Base-by-base conservation (phyloP, 2,329 filamentous ascomycete genomes). In the Leptographium procerum region DNA sequence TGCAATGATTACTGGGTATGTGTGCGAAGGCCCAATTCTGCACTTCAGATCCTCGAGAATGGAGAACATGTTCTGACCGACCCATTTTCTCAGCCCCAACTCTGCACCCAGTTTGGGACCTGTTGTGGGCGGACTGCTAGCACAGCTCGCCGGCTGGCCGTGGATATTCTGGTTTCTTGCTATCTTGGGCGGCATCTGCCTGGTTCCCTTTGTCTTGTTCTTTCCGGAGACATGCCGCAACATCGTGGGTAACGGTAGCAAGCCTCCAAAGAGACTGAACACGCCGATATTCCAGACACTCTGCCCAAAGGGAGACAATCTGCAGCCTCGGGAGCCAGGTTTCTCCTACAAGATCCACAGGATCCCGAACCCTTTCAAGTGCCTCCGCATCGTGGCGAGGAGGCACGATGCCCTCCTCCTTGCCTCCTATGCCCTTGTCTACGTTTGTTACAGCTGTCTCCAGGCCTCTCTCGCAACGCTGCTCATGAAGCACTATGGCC, bases 81-180 rank as follows among this genome's bases (percentile, higher is more conserved):
- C n/a, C n/a, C n/a, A n/a, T n/a, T 13, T 36, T 36, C 10, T 36
- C 24, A 55, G 52, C 16, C 52, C 34, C 6, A 45, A 55, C 24
- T 26, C 34, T 9, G 61, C 59, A 10, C 63, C 60, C 3, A 62
- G 58, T 19, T 14, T 69, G 34, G 70, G 68, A 6, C 70, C 68
- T n/a, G 66, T 71, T 14, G 65, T 66, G 0, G 70, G 71, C 4
- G 71, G 70, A 1, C 69, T 67, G 55, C 59, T 74, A 19, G 62
- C 67, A 0, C 63, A 71, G 59, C 64, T 62, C 0, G 65, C 65
- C n/a, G 69, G 70, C 8, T 74, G 71, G 71, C 59, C 67, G 3
- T 73, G 71, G 71, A 65, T 71, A 4, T 74, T 74, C 52, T 72
- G 71, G 71, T 66, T 73, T 7, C 67, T 73, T 29, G 62, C 67